Evolutionary conservation across 75 land plant genomes (phyloP).

Genomic region (Sequoiadendron giganteum): DNA sequence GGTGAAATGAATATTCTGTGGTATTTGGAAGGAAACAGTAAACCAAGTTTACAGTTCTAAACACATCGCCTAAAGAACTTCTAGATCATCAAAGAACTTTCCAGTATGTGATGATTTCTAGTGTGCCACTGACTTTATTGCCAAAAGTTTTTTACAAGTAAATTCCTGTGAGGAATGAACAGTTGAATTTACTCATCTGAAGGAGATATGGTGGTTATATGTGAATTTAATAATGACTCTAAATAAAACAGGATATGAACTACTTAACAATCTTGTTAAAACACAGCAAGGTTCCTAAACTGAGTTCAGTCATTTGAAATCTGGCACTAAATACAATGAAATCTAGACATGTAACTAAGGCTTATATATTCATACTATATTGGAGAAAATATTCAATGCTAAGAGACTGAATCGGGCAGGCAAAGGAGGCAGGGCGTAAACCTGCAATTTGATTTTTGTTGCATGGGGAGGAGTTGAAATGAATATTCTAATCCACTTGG

Average conservation of each 20-base stretch:
- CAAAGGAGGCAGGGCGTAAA: background rate
- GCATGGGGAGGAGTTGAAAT: background rate
- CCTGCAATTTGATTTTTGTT: background rate
- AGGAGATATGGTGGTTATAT: too few species aligned
- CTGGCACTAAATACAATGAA: too few species aligned
- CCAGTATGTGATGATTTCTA: background rate
- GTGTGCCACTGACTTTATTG: background rate
- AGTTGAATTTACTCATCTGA: background rate
- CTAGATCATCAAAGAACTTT: background rate
- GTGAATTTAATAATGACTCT: background rate
- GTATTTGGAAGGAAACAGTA: background rate
- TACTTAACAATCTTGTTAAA: background rate
- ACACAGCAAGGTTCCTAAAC: background rate
- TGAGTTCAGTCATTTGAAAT: background rate
- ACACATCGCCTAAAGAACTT: background rate
- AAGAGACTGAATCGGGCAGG: background rate
- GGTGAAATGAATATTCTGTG: background rate
- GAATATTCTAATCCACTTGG: background rate
- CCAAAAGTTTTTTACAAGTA: background rate
- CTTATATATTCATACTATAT: too few species aligned
- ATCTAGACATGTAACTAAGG: too few species aligned
- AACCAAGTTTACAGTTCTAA: background rate
- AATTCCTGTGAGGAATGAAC: background rate
- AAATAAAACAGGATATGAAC: background rate
- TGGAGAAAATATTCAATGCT: too few species aligned